Base-by-base conservation (phyloP, 768 basidiomycete species). In the Saitozyma podzolica region DNA sequence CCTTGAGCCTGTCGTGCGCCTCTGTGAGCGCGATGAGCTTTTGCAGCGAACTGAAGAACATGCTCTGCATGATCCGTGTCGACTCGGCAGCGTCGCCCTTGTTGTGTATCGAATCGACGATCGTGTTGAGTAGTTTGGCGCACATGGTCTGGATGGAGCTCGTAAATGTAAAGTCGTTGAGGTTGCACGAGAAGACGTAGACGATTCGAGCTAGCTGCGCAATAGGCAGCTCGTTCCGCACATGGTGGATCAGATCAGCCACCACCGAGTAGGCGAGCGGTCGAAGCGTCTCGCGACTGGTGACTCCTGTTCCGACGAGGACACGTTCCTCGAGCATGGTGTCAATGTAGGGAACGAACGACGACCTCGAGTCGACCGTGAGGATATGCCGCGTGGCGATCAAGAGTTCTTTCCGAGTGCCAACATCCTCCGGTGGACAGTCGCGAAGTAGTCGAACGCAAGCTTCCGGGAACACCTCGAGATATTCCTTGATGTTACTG, bases 171-270 rank as follows among this genome's bases (percentile, higher is more conserved):
- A 90, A 85, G 74, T 96, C 92, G 80, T 97, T 95, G 54, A 96
- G 85, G 73, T 91, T 87, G 54, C 88, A 86, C 1, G 92, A 90
- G 77, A 91, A 96, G 57, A 90, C 86, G 69, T 89, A 86, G 29
- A 92, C 86, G 60, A 95, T 86, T 16, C 86, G 85, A 5, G 86
- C 83, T 17, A 97, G 82, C 72, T 95, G 93, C 9, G 84, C 78
- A 6, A 88, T 83, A 2, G 86, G 86, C 45, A 98, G 85, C 17
- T 97, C 93, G 50, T 82, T 83, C 55, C 92, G 89, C 61, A 94
- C 84, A 73, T 96, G 92, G 74, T 97, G 93, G 59, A 96, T 88
- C 10, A 97, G 84, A 79, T 99, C 96, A 40, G 92, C 92, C 7
- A 95, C 86, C 52, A 91, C 89, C 62, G 87, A 88, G 80, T 92